Evolutionary conservation across 2,329 filamentous ascomycete species (phyloP).

Genomic region (Scleromitrula shiraiana): DNA sequence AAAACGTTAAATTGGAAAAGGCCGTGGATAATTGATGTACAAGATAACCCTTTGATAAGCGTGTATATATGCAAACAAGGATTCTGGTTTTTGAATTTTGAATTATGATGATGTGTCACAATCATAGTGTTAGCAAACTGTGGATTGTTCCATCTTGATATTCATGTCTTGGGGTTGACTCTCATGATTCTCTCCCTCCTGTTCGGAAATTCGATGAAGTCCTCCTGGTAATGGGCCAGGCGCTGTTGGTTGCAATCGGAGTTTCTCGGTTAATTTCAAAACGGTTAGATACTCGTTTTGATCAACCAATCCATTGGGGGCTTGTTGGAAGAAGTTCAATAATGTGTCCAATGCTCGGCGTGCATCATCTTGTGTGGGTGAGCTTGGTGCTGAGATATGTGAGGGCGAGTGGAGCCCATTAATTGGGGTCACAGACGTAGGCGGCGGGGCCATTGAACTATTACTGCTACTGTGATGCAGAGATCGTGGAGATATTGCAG

Average conservation of each 20-base stretch:
- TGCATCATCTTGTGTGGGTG: slow-evolving; percentile 79
- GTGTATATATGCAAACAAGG: no score
- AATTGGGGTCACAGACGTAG: slow-evolving; percentile 31
- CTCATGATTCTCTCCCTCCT: slow-evolving; percentile 22
- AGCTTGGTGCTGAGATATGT: slow-evolving; percentile 48
- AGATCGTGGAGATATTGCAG: slow-evolving; percentile 35
- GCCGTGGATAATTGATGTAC: slow-evolving; percentile 9
- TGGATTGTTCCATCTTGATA: slow-evolving; percentile 28
- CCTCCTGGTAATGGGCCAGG: slow-evolving; percentile 32
- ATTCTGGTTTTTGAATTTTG: no score
- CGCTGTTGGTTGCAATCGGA: slow-evolving; percentile 53
- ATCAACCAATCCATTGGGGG: slow-evolving; percentile 58
- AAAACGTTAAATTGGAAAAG: background rate
- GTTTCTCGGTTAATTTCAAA: slow-evolving; percentile 76
- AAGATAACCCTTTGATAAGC: slow-evolving; percentile 1
- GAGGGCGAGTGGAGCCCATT: slow-evolving; percentile 35
- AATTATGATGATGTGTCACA: background rate
- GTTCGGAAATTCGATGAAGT: slow-evolving; percentile 30
- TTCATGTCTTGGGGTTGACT: slow-evolving; percentile 12
- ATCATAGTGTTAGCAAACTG: slow-evolving; percentile 18
- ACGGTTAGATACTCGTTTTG: slow-evolving; percentile 71
- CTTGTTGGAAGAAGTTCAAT: slow-evolving; percentile 69
- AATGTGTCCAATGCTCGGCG: slow-evolving; percentile 73
- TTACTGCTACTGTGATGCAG: slow-evolving; percentile 46
- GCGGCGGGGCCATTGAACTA: slow-evolving; percentile 37